Conservation (phyloP, 2,329 filamentous ascomycete genomes). For the Colletotrichum eremochloae region DNA sequence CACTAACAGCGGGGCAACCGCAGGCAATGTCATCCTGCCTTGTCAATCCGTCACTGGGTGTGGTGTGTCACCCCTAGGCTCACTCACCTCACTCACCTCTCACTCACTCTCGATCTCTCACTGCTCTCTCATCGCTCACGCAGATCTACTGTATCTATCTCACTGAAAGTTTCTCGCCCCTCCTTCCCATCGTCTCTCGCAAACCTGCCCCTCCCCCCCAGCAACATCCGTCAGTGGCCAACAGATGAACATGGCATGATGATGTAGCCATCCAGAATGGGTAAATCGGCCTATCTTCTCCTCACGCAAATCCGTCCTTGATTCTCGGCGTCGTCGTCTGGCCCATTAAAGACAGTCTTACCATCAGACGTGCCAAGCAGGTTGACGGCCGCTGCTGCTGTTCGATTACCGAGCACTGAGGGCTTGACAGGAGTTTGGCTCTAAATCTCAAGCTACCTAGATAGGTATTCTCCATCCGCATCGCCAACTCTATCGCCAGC, state of each 20-base stretch:
- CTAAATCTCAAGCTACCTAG: conserved; percentile 21
- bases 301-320: neutral
- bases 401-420: conserved; percentile 21
- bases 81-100: conserved; percentile 4
- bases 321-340: conserved; percentile 6
- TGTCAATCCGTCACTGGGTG: conserved; percentile 12
- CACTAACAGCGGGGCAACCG: conserved; percentile 36
- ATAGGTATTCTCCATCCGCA: neutral
- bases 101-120: conserved; percentile 9
- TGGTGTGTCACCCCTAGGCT: conserved; percentile 2
- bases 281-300: conserved; percentile 24
- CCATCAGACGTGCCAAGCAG: neutral
- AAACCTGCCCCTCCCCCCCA: conserved; percentile 25
- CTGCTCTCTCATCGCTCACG: conserved; percentile 18
- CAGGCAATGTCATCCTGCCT: conserved; percentile 17
- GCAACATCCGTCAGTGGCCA: conserved; percentile 34
- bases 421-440: conserved; percentile 7
- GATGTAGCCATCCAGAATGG: conserved; percentile 20
- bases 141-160: conserved; percentile 22
- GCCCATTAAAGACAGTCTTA: neutral
- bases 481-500: conserved; percentile 16
- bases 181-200: conserved; percentile 31
- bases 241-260: conserved; percentile 38
- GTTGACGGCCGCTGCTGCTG: conserved; percentile 4
- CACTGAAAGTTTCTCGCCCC: conserved; percentile 29